Base-by-base conservation (phyloP, 108 stramenopile species). In the Nannochloropsis salina region DNA sequence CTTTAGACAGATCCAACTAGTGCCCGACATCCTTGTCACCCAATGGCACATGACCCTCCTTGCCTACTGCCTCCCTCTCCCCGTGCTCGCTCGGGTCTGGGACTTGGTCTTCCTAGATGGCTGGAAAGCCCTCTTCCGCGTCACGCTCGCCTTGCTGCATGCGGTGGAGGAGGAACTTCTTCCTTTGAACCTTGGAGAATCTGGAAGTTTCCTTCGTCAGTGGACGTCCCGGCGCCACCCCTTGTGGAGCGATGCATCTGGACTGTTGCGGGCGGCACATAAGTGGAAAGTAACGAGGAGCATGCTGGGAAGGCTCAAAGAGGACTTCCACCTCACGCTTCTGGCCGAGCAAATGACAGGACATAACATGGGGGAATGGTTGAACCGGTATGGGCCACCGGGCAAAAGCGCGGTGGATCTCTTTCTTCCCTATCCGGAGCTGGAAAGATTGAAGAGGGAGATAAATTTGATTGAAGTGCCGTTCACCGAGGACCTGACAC, bases 11-110 rank as follows among this genome's bases (percentile, higher is more conserved):
- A 88, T 74, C 44, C 81, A 80, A 21, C 84, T 88, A 21, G 84
- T 82, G 84, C 87, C 84, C 3, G 87, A 89, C 80, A 86, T 89
- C n/a, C 84, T 89, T 12, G 84, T 87, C 41, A 87, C 86, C 44
- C 89, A 89, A 84, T 89, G 89, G 89, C 82, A 87, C 18, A 15
- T 89, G 42, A 89, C 89, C 10, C 61, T 89, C 21, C 87, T 89
- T 42, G 47, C 86, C 8, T 89, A 89, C 84, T 80, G 84, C 81
- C 80, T 89, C 20, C 47, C 82, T 82, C 51, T 83, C 18, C 86
- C 51, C 42, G 44, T 79, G 86, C 43, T 81, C 3, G 21, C 87
- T 5, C 89, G 86, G 31, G 84, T 84, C 42, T 84, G 84, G 43
- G 89, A 89, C 84, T 18, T 74, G 80, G 61, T 87, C 80, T 88